A percentile compares a stretch with the other conserved stretches of the same genome.
Conservation (phyloP, 176 grass and related monocot genomes). For the Oryza officinalis region DNA sequence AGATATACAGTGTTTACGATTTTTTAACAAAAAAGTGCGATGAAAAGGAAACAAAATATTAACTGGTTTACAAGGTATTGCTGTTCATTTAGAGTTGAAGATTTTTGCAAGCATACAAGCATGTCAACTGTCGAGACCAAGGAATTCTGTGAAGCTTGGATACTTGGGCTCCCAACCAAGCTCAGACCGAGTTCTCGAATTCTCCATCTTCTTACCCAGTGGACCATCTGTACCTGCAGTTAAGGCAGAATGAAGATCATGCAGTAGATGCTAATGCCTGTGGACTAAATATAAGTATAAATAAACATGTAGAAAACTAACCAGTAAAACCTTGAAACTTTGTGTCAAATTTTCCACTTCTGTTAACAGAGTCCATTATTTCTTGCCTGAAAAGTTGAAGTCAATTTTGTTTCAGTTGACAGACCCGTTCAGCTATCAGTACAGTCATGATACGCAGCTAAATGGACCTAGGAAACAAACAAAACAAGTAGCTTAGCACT, state of each 20-base stretch:
- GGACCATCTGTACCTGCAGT: slow-evolving; percentile 67
- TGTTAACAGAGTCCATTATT: slow-evolving; percentile 81
- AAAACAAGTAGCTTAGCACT: background rate
- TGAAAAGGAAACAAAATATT: background rate
- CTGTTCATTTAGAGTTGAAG: background rate
- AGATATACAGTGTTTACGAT: background rate
- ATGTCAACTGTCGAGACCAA: slow-evolving; percentile 51
- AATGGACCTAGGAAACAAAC: background rate
- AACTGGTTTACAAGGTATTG: background rate
- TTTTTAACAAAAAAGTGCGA: background rate
- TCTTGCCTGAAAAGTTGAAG: slow-evolving; percentile 66
- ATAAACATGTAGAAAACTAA: slow-evolving; percentile 28
- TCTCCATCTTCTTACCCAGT: slow-evolving; percentile 86
- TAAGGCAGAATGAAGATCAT: background rate
- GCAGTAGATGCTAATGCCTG: background rate
- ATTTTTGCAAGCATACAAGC: background rate
- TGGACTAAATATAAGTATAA: background rate
- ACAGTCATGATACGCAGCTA: background rate
- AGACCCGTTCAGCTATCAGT: background rate
- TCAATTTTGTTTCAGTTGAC: background rate
- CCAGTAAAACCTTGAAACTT: slow-evolving; percentile 84
- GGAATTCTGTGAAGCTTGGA: slow-evolving; percentile 66
- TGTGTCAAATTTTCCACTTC: slow-evolving; percentile 67
- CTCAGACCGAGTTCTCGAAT: slow-evolving; percentile 66
- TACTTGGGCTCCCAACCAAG: slow-evolving; percentile 78